Evolutionary conservation across 495 filamentous ascomycete genomes (phyloP).

Genomic region (Evansstolkia leycettana): DNA sequence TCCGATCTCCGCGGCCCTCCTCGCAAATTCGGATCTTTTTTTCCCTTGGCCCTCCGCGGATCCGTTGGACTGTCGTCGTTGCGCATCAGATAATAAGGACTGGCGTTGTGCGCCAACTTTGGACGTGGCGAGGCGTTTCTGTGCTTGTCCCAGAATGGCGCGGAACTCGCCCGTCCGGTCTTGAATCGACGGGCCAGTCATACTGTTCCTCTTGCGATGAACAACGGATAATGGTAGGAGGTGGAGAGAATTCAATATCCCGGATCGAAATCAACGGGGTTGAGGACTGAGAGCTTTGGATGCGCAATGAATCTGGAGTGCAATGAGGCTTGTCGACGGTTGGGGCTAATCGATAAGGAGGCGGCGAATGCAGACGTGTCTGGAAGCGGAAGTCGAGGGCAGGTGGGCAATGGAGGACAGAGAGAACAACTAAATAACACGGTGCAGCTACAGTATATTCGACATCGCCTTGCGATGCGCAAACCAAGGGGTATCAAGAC

Average conservation of each 20-base stretch:
- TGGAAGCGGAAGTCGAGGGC: background rate
- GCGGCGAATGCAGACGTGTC: conserved; percentile 5
- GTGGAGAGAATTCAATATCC: background rate
- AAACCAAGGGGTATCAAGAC: too few relatives aligned
- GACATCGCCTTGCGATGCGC: too few relatives aligned
- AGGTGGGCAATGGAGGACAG: too few relatives aligned
- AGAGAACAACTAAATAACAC: too few relatives aligned
- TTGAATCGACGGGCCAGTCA: conserved; percentile 70
- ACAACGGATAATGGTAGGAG: background rate
- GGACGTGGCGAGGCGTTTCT: conserved; percentile 54
- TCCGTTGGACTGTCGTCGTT: conserved; percentile 59
- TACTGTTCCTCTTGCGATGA: conserved; percentile 12
- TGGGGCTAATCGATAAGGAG: conserved; percentile 16
- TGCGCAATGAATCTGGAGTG: background rate
- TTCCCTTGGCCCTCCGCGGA: conserved; percentile 33
- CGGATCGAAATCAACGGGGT: too few relatives aligned
- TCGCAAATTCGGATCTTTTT: conserved; percentile 72
- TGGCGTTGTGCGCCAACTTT: conserved; percentile 68
- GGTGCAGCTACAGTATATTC: too few relatives aligned
- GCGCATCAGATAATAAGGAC: conserved; percentile 64
- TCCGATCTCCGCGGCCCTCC: conserved; percentile 79
- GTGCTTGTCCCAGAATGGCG: conserved; percentile 72
- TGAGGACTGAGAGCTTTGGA: background rate
- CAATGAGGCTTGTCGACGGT: background rate
- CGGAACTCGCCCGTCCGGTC: conserved; percentile 93